Base-by-base conservation (phyloP, 495 filamentous ascomycete genomes). In the Aspergillus sparsus region DNA sequence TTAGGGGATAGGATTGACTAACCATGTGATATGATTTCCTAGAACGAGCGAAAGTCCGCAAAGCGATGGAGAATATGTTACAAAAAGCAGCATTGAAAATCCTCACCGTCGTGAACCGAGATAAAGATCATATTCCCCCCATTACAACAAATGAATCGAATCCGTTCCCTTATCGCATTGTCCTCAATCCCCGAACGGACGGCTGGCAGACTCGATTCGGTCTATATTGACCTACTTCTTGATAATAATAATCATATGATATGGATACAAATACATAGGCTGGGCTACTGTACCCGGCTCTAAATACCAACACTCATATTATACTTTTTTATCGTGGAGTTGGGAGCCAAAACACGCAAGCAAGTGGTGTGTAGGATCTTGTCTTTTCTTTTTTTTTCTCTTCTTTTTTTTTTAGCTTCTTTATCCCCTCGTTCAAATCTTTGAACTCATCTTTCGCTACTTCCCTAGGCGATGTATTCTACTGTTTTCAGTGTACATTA, bases 81-180 rank as follows among this genome's bases (percentile, higher is more conserved):
- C 87, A 91, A 34, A 89, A 90, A 58, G 87, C 92, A 3, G 87
- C 91, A 46, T 82, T 96, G 77, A 96, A 96, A 70, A 92, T 97
- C 62, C 81, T 97, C 18, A 85, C 83, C 49, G 86, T 87, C 34
- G 94, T 90, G 61, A 96, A 96, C 72, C 74, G 81, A 11, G 89
- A 96, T 66, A 96, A 95, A 71, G 91, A 96, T 68, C 94, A 98
- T 75, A 97, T 98, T 66, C 94, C 94, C 33, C 95, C 94, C 49
- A 98, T 98, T 58, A 97, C 92, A 27, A 93, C 90, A 7, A 93
- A 85, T 66, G 92, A 97, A 34, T 79, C 86, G 49, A 98, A 98
- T 68, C 93, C 95, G 0, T 98, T 98, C 70, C 93, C 94, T 5
- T 98, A 96, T 71, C 85, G 90, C 61, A 96, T 98, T 68, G 80